A percentile compares a stretch with the other conserved stretches of the same genome.
phyloP scores from a whole-genome alignment of 345 rosid species.

The Dipteronia dyeriana region DNA sequence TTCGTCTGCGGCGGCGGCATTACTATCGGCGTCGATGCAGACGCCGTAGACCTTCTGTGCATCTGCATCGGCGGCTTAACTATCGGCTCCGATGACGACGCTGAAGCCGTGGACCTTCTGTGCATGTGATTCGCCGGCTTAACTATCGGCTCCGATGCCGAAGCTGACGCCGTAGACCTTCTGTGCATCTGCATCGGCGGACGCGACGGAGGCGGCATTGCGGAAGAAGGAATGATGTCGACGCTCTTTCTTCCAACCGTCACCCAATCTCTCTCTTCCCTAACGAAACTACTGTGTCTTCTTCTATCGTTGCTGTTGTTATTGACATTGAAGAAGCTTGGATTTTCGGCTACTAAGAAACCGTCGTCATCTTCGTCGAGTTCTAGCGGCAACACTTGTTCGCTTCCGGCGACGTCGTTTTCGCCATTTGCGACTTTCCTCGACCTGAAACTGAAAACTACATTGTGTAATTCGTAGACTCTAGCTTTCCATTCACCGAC shows the following conservation, averaged over 20 bases:
- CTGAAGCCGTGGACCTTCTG: no score
- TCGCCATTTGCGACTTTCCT: slow-evolving; percentile 52
- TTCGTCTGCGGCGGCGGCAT: slow-evolving; percentile 56
- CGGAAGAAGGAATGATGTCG: slow-evolving; percentile 41
- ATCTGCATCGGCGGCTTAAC: slow-evolving; percentile 33
- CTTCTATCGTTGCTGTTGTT: slow-evolving; percentile 37
- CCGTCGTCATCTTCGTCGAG: slow-evolving; percentile 88
- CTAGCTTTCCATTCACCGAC: slow-evolving; percentile 85
- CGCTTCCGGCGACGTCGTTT: slow-evolving; percentile 61
- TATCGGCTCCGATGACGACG: no score
- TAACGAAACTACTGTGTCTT: slow-evolving; percentile 93
- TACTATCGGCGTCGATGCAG: slow-evolving; percentile 33
- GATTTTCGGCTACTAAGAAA: slow-evolving; percentile 84
- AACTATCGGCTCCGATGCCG: slow-evolving; percentile 33
- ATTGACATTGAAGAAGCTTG: slow-evolving; percentile 48
- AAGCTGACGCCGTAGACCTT: slow-evolving; percentile 35
- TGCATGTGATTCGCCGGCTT: slow-evolving; percentile 22
- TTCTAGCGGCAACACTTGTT: slow-evolving; percentile 61
- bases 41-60: slow-evolving; percentile 43
- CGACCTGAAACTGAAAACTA: slow-evolving; percentile 71
- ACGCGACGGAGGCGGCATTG: slow-evolving; percentile 31
- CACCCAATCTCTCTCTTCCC: slow-evolving; percentile 73
- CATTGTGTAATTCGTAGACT: slow-evolving; percentile 77
- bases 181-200: slow-evolving; percentile 44
- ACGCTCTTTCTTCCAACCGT: slow-evolving; percentile 69